Conservation (phyloP, 179 eudicot genomes). For the Spinacia oleracea region DNA sequence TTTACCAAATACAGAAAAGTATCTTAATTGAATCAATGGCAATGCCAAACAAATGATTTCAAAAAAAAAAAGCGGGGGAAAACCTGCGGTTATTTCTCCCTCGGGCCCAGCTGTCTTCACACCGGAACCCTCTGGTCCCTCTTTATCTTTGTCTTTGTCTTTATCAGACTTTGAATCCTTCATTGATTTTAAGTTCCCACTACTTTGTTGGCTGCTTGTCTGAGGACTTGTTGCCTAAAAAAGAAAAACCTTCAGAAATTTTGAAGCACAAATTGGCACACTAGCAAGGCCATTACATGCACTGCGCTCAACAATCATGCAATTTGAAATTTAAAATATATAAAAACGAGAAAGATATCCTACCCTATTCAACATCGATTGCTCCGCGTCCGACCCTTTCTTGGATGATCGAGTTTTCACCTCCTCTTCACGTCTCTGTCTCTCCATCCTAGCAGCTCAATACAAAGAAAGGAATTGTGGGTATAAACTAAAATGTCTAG, state of each 20-base stretch:
- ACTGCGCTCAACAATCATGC: not conserved
- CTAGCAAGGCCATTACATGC: not conserved
- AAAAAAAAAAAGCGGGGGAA: not conserved
- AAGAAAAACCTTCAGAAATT: constrained; percentile 12
- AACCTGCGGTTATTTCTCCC: constrained; percentile 98
- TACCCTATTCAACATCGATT: constrained; percentile 81
- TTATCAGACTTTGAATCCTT: constrained; percentile 63
- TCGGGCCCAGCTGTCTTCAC: constrained; percentile 89
- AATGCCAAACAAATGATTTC: constrained; percentile 2
- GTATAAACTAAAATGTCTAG: not conserved
- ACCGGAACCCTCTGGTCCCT: constrained; percentile 77
- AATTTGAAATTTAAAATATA: not conserved
- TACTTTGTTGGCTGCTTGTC: constrained; percentile 72
- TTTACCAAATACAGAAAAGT: too few species aligned
- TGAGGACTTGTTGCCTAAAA: constrained; percentile 94
- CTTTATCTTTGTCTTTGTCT: constrained; percentile 63
- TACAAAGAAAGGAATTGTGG: constrained; percentile 13
- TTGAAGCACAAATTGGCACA: not conserved
- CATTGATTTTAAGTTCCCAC: constrained; percentile 82
- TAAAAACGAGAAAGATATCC: constrained; percentile 13
- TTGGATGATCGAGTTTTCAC: constrained; percentile 71
- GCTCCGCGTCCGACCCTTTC: constrained; percentile 73
- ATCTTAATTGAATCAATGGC: constrained; percentile 9
- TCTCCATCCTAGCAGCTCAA: constrained; percentile 81
- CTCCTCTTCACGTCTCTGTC: constrained; percentile 97